phyloP scores from a whole-genome alignment of 1,284 basidiomycete species.

The Ceratobasidium sp. region DNA sequence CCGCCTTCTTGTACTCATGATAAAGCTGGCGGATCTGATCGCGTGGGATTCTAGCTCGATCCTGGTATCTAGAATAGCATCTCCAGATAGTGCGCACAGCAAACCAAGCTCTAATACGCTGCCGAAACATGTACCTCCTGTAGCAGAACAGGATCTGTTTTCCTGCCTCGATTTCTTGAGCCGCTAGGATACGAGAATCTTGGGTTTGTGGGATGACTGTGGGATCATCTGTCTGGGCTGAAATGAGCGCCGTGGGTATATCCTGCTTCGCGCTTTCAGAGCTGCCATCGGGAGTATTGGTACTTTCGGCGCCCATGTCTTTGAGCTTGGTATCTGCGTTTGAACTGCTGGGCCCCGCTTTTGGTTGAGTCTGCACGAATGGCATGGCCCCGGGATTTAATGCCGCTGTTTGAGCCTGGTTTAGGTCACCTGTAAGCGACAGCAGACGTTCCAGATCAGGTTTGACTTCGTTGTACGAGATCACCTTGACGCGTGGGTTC shows the following conservation, averaged over 20 bases:
- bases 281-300: not conserved
- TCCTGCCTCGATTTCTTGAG: not conserved
- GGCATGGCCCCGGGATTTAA: not conserved
- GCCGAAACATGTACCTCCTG: constrained; percentile 4
- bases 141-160: constrained; percentile 21
- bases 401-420: not conserved
- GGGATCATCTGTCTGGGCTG: not conserved
- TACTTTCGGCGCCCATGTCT: not conserved
- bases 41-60: not conserved
- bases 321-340: not conserved
- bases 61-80: constrained; percentile 8
- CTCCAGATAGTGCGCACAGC: constrained; percentile 14
- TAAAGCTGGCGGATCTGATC: constrained; percentile 11
- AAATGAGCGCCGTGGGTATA: not conserved
- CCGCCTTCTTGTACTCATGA: constrained; percentile 27
- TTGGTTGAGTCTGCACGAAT: not conserved
- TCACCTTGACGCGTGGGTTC: not conserved
- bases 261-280: not conserved
- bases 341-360: not conserved
- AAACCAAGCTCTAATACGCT: not conserved
- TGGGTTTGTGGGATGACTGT: not conserved
- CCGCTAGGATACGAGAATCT: not conserved
- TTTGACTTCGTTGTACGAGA: not conserved
- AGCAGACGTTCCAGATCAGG: not conserved
- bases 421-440: not conserved